These are phyloP conservation scores for Russula brevipes DNA, from an alignment of 768 basidiomycete species.

Conservation along the genomic window DNA sequence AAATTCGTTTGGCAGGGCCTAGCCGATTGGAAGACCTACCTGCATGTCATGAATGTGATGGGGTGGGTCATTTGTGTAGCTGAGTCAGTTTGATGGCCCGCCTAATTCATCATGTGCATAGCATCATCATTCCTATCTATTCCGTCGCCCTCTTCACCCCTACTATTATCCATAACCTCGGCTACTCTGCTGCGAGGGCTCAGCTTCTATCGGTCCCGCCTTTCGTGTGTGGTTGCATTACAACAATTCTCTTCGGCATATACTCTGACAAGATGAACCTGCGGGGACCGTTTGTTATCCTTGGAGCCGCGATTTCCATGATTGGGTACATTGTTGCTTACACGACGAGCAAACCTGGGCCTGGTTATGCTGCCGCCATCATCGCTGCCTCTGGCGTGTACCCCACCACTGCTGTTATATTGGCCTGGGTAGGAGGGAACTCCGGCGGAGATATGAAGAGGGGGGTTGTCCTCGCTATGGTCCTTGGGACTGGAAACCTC, in stretches of 20 bases:
- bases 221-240: slow-evolving; percentile 32
- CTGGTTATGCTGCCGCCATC: slow-evolving; percentile 45
- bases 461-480: slow-evolving; percentile 48
- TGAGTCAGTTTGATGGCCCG: neutral
- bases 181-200: slow-evolving; percentile 43
- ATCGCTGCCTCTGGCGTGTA: slow-evolving; percentile 50
- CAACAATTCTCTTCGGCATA: slow-evolving; percentile 32
- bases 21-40: slow-evolving; percentile 32
- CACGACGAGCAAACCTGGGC: slow-evolving; percentile 28
- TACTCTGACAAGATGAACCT: slow-evolving; percentile 36
- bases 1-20: slow-evolving; percentile 36
- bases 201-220: slow-evolving; percentile 39
- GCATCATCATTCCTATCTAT: slow-evolving; percentile 44
- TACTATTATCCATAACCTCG: slow-evolving; percentile 36
- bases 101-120: slow-evolving; percentile 20
- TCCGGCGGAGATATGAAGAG: slow-evolving; percentile 52
- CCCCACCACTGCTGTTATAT: slow-evolving; percentile 43
- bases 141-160: slow-evolving; percentile 38
- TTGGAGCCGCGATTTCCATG: slow-evolving; percentile 39
- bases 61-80: slow-evolving; percentile 27
- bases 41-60: slow-evolving; percentile 34
- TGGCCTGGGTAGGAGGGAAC: slow-evolving; percentile 54
- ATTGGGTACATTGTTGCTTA: slow-evolving; percentile 50
- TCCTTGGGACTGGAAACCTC: slow-evolving; percentile 51
- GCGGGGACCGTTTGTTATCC: slow-evolving; percentile 50